Evolutionary conservation across 2,329 filamentous ascomycete genomes (phyloP).

Genomic region (Fusarium tuaranense): DNA sequence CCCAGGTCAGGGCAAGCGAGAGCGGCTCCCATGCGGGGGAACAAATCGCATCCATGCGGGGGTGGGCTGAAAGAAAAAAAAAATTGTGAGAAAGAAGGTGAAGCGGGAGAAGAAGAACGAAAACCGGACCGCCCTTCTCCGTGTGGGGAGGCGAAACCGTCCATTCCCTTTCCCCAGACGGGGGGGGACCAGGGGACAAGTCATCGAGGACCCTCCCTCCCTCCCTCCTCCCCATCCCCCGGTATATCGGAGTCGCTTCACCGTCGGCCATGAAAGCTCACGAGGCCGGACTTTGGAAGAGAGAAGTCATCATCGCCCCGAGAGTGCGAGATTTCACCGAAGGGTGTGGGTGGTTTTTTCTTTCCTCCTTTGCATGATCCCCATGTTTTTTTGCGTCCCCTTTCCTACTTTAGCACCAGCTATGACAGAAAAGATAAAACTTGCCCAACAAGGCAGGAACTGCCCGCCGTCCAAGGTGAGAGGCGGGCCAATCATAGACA

Average conservation of each 20-base stretch:
- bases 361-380: neutral
- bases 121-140: conserved; percentile 5
- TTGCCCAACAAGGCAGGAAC: conserved; percentile 38
- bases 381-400: neutral
- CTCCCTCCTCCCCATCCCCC: conserved; percentile 17
- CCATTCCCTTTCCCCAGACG: conserved; percentile 26
- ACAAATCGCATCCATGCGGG: conserved; percentile 36
- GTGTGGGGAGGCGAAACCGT: neutral
- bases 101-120: neutral
- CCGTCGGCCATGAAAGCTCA: conserved; percentile 25
- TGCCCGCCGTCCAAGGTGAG: conserved; percentile 19
- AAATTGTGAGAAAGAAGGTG: neutral
- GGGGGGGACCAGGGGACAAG: conserved; percentile 10
- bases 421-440: conserved; percentile 23
- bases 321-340: conserved; percentile 38
- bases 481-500: conserved; percentile 33
- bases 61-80: conserved; percentile 30
- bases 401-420: conserved; percentile 10
- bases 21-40: conserved; percentile 42
- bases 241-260: conserved; percentile 31
- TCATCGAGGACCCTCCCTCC: conserved; percentile 4
- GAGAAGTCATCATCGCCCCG: conserved; percentile 3
- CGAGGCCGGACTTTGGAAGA: conserved; percentile 1
- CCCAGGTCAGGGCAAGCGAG: conserved; percentile 27
- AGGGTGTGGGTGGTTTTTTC: conserved; percentile 2